Conservation (phyloP, 345 rosid species). For the Sonneratia caseolaris region DNA sequence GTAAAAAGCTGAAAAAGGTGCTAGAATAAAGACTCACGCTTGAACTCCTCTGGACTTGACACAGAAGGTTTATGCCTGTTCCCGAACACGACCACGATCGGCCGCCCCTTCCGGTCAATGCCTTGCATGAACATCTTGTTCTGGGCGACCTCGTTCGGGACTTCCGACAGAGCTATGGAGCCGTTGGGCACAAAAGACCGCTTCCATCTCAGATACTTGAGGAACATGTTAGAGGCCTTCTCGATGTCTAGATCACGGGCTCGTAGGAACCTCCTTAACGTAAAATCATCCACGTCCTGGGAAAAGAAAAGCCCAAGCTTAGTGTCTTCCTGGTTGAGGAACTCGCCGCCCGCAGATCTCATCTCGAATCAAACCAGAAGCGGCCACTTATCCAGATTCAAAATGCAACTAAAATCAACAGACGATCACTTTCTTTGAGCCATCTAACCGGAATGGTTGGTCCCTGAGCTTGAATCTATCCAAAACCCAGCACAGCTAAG, state of each 20-base stretch:
- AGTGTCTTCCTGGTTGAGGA: background rate
- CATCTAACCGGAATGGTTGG: too few relatives aligned
- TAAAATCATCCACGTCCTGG: slow-evolving; percentile 71
- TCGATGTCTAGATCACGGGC: slow-evolving; percentile 85
- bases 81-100: slow-evolving; percentile 43
- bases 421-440: too few relatives aligned
- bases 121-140: slow-evolving; percentile 71
- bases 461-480: too few relatives aligned
- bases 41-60: slow-evolving; percentile 58
- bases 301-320: background rate
- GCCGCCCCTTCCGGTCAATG: slow-evolving; percentile 62
- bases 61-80: slow-evolving; percentile 55
- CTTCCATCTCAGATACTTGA: slow-evolving; percentile 70
- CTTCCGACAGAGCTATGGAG: slow-evolving; percentile 37
- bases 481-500: too few relatives aligned
- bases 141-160: slow-evolving; percentile 50
- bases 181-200: slow-evolving; percentile 48
- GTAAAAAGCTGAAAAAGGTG: background rate
- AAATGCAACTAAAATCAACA: background rate
- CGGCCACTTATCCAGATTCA: background rate
- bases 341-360: background rate
- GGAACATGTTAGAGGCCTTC: slow-evolving; percentile 61
- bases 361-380: background rate
- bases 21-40: slow-evolving; percentile 34
- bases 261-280: slow-evolving; percentile 69